These are phyloP conservation scores for Plenodomus lindquistii DNA, from an alignment of 2,329 filamentous ascomycete species.

Conservation along the genomic window DNA sequence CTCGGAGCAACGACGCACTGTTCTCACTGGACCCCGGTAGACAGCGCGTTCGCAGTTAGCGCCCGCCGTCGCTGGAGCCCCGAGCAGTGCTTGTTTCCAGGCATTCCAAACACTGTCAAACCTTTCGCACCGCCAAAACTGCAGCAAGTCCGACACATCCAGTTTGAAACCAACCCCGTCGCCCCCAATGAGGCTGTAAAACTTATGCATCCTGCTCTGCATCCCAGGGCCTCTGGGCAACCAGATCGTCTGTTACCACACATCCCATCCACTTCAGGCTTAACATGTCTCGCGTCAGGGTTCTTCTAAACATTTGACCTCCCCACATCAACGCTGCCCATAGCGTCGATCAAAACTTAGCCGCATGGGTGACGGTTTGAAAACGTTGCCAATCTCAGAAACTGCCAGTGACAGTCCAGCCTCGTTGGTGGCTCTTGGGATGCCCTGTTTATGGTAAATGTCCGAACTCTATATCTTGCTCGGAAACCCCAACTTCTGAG, in stretches of 20 bases:
- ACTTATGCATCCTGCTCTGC: slow-evolving; percentile 35
- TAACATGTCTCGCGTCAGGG: slow-evolving; percentile 44
- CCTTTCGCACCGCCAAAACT: slow-evolving; percentile 41
- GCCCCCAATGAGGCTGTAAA: slow-evolving; percentile 29
- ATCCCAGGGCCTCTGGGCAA: slow-evolving; percentile 24
- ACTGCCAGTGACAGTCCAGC: slow-evolving; percentile 46
- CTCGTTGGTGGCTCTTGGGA: slow-evolving; percentile 31
- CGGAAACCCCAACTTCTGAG: slow-evolving; percentile 43
- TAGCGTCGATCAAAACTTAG: slow-evolving; percentile 42
- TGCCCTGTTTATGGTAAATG: slow-evolving; percentile 33
- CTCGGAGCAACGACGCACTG: slow-evolving; percentile 30
- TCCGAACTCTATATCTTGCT: slow-evolving; percentile 41
- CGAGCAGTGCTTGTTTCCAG: slow-evolving; percentile 43
- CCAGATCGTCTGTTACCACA: slow-evolving; percentile 33
- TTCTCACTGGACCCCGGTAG: slow-evolving; percentile 33
- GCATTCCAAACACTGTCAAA: slow-evolving; percentile 44
- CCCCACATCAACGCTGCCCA: slow-evolving; percentile 32
- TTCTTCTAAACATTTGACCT: slow-evolving; percentile 45
- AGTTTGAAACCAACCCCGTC: slow-evolving; percentile 46
- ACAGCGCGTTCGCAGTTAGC: slow-evolving; percentile 36
- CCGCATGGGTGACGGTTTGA: slow-evolving; percentile 46
- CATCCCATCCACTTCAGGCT: slow-evolving; percentile 38
- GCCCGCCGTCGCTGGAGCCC: slow-evolving; percentile 38
- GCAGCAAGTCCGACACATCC: slow-evolving; percentile 42
- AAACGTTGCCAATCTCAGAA: slow-evolving; percentile 47